These are phyloP conservation scores for Clarireedia hainanense DNA, from an alignment of 2,329 filamentous ascomycete species.

Conservation along the genomic window DNA sequence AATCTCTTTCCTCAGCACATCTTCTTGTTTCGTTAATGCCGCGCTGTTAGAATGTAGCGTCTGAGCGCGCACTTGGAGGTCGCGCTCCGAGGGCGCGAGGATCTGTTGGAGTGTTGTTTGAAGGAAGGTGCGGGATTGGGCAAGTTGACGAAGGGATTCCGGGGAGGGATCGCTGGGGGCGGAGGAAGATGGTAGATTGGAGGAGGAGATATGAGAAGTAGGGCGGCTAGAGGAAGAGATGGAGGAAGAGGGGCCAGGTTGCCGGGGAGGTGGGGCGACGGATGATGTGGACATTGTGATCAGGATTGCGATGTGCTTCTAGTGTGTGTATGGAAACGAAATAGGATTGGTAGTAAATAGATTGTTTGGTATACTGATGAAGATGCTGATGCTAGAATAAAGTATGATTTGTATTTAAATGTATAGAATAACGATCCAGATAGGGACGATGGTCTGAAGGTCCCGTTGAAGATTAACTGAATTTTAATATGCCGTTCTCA, in stretches of 20 bases:
- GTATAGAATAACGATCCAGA: too few species aligned
- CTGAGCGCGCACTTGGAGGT: conserved; percentile 59
- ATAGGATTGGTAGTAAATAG: too few species aligned
- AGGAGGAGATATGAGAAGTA: not conserved
- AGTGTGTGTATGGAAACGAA: too few species aligned
- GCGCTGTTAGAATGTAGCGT: conserved; percentile 62
- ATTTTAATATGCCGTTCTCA: not conserved
- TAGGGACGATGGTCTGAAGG: too few species aligned
- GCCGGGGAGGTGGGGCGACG: not conserved
- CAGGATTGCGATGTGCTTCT: too few species aligned
- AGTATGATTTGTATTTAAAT: too few species aligned
- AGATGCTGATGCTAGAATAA: too few species aligned
- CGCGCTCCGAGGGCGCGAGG: conserved; percentile 60
- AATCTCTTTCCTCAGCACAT: conserved; percentile 53
- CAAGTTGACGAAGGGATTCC: conserved; percentile 32
- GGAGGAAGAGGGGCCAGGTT: not conserved
- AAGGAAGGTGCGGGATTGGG: conserved; percentile 50
- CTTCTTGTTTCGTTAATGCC: conserved; percentile 59
- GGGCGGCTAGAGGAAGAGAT: not conserved
- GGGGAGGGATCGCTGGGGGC: conserved; percentile 17
- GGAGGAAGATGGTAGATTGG: conserved; percentile 4
- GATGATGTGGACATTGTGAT: conserved; percentile 7
- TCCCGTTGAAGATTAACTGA: not conserved
- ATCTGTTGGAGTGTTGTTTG: conserved; percentile 46
- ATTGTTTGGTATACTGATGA: too few species aligned